Conservation (phyloP, 495 filamentous ascomycete species). For the Xylaria telfairii region DNA sequence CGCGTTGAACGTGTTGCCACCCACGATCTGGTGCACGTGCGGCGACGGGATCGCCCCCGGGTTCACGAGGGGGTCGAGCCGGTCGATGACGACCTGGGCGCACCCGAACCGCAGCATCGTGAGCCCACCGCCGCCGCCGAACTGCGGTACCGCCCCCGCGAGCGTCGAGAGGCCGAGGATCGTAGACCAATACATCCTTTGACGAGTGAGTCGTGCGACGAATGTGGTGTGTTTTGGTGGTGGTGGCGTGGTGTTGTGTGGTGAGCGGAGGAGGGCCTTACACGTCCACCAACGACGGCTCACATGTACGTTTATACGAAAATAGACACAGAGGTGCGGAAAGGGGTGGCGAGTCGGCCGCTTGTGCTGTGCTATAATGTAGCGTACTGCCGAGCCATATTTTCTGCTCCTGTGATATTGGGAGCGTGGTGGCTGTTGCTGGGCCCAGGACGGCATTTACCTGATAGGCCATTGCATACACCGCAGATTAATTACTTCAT, state of each 20-base stretch:
- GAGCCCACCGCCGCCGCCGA: constrained; percentile 39
- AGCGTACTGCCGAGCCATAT: constrained; percentile 1
- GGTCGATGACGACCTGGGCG: constrained; percentile 50
- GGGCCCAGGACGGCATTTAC: constrained; percentile 17
- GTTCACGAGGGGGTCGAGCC: constrained; percentile 52
- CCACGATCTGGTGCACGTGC: constrained; percentile 55
- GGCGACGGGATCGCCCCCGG: constrained; percentile 46
- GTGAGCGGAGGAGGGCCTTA: background rate
- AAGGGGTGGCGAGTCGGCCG: background rate
- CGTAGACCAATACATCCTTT: constrained; percentile 46
- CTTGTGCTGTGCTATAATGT: background rate
- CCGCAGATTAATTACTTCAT: constrained; percentile 15
- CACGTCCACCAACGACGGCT: background rate
- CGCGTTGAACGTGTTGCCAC: constrained; percentile 54
- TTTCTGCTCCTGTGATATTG: background rate
- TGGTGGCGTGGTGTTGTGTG: background rate
- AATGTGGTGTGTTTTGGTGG: background rate
- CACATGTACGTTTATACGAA: constrained; percentile 6
- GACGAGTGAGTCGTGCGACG: background rate
- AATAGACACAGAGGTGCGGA: background rate
- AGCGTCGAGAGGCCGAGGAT: constrained; percentile 45
- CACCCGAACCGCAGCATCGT: constrained; percentile 58
- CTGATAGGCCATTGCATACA: constrained; percentile 15
- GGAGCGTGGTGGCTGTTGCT: background rate
- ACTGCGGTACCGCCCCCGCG: constrained; percentile 47